Conservation (phyloP, 2,329 filamentous ascomycete genomes). For the Colletotrichum caudatum region DNA sequence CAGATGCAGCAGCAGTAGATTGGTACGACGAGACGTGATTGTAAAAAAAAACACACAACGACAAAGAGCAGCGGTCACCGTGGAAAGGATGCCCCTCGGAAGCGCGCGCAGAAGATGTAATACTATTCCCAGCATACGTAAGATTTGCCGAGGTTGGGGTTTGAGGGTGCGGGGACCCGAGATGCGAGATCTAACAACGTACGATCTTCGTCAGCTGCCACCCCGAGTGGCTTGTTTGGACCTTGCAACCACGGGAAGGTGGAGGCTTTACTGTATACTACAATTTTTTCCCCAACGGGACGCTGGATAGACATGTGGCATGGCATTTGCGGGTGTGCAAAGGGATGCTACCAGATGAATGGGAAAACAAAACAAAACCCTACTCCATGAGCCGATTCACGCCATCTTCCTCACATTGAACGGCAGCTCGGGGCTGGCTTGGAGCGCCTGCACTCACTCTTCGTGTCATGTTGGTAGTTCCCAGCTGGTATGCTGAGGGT, state of each 20-base stretch:
- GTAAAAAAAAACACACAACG: conserved; percentile 9
- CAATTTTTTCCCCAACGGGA: conserved; percentile 2
- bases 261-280: conserved; percentile 36
- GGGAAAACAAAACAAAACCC: conserved; percentile 17
- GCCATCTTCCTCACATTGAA: neutral
- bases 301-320: conserved; percentile 31
- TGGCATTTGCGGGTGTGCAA: conserved; percentile 26
- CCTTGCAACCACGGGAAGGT: neutral
- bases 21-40: conserved; percentile 11
- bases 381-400: conserved; percentile 13
- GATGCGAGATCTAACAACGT: conserved; percentile 5
- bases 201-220: conserved; percentile 7
- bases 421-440: neutral
- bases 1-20: conserved; percentile 63
- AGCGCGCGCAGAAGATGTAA: conserved; percentile 31
- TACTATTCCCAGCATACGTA: conserved; percentile 34
- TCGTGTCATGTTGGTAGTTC: conserved; percentile 3
- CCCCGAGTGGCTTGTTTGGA: conserved; percentile 4
- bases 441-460: neutral
- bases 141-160: neutral
- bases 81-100: neutral
- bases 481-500: conserved; percentile 29
- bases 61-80: conserved; percentile 8
- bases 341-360: conserved; percentile 14
- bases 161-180: neutral